Evolutionary conservation across 495 filamentous ascomycete species (phyloP), one percentile per base, ranked within the genome.

Genomic region (Parathielavia appendiculata): DNA sequence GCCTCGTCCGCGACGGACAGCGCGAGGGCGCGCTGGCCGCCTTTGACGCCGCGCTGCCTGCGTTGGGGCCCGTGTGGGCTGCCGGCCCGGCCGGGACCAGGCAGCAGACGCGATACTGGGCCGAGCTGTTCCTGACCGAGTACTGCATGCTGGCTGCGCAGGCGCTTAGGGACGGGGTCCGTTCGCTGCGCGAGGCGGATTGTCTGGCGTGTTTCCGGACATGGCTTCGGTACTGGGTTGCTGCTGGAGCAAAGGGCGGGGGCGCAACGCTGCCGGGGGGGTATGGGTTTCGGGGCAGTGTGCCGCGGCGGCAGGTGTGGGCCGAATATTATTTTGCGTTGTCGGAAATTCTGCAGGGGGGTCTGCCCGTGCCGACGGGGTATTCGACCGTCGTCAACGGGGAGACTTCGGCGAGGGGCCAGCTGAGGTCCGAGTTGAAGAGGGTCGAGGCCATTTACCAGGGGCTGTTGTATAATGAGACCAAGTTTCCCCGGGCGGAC

Each of bases 401-500:
- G 46, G 72, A 56, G 26, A 45, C 13, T 57, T 88, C 73, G 30
- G 78, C 81, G 12, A 81, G 82, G 57, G 75, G 81, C 22, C 87
- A 89, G 63, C 81, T 91, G 59, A 74, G 83, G 48, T 77, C 76
- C 14, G 91, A 95, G 68, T 61, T 96, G 52, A 86, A 88, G 60
- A 82, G 79, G 48, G 84, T 91, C 2, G 89, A 96, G 69, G 71
- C 76, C 4, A 80, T 81, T 10, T 93, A 89, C 63, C 89, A 93
- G 68, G 74, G 72, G n/a, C 71, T 87, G 6, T 71, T 96, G 43
- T 79, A 91, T 14, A 78, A 79, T 56, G 87, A 92, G 66, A 85
- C 86, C 2, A 76, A 78, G 44, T 98, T 97, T 65, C 93, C 93
- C 6, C 86, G 81, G 63, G 95, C 93, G 1, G 85, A 86, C 46